Base-by-base conservation (phyloP, 1,139 yeast species). In the Hyphopichia wangnamkhiaoensis region DNA sequence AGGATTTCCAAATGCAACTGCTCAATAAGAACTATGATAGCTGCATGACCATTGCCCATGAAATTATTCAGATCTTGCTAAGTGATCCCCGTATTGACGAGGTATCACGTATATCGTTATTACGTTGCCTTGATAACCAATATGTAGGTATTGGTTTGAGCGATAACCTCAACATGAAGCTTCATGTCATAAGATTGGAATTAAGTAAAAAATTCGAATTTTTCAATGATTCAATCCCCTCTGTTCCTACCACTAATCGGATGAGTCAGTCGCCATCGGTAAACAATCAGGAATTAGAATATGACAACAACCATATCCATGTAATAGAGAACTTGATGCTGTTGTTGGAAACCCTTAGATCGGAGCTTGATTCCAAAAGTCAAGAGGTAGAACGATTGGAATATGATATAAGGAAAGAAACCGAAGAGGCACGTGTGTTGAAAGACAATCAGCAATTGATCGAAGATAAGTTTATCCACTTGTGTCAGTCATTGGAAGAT, bases 101-200 rank as follows among this genome's bases (percentile, higher is more conserved):
- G 7, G 37, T 46, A 1, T 52, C 63, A 5, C 47, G 48, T 27
- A 44, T 51, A 23, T 54, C 59, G 0, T 43, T 62, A 23, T 33
- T 37, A 4, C 43, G 52, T 24, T 50, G 59, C 37, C 37, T 58
- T 31, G 54, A 52, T 18, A 40, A 44, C 21, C 33, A 38, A 7
- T 27, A 29, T n/a, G 41, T 37, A 26, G 33, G 45, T 1, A 33
- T 37, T 20, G 35, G 38, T 6, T 32, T 44, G 10, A 35, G 35
- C n/a, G 38, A 46, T 10, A 44, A 56, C 7, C 38, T 63, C 14
- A 67, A 62, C 25, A 41, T 47, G 13, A 65, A 62, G 40, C 44
- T 64, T 8, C 57, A 59, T 32, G 58, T 54, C 1, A 43, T 63
- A 5, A 52, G 57, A 35, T 43, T 49, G 25, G 68, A 62, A 40